These are phyloP conservation scores for Debaryomyces maramus DNA, from an alignment of 805 yeast species.

Conservation along the genomic window DNA sequence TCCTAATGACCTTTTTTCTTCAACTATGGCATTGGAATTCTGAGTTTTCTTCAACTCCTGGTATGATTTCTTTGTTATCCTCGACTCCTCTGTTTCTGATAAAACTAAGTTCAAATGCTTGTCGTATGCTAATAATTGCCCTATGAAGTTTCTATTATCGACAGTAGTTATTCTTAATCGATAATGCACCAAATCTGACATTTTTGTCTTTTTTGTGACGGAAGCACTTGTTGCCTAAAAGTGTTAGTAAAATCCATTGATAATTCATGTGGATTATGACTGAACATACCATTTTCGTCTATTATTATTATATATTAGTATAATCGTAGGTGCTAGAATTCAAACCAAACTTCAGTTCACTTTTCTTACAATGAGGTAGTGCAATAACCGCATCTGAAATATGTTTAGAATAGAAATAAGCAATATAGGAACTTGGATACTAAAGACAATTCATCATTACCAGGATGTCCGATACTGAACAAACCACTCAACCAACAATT, in stretches of 20 bases:
- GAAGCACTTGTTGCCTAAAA: constrained; percentile 10
- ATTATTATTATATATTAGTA: too few species aligned
- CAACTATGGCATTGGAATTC: constrained; percentile 39
- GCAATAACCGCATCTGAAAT: not conserved
- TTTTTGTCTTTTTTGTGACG: constrained; percentile 38
- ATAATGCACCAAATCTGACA: constrained; percentile 71
- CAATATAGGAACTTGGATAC: too few species aligned
- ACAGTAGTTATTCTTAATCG: constrained; percentile 69
- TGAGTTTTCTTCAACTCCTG: constrained; percentile 32
- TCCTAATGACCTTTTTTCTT: constrained; percentile 77
- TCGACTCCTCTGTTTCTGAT: constrained; percentile 79
- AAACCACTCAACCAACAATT: constrained; percentile 6
- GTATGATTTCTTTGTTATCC: constrained; percentile 64
- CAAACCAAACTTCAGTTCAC: too few species aligned
- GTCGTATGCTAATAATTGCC: constrained; percentile 85
- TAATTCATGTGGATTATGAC: too few species aligned
- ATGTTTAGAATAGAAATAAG: too few species aligned
- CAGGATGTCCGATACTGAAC: constrained; percentile 3
- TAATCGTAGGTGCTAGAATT: too few species aligned
- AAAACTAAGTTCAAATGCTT: constrained; percentile 84
- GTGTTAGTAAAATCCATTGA: not conserved
- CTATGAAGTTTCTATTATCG: constrained; percentile 79
- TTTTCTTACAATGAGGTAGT: not conserved
- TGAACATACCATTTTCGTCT: too few species aligned
- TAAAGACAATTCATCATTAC: not conserved